A percentile compares a stretch with the other conserved stretches of the same genome.
Conservation (phyloP, 148 eudicot species). For the Beta vulgaris region DNA sequence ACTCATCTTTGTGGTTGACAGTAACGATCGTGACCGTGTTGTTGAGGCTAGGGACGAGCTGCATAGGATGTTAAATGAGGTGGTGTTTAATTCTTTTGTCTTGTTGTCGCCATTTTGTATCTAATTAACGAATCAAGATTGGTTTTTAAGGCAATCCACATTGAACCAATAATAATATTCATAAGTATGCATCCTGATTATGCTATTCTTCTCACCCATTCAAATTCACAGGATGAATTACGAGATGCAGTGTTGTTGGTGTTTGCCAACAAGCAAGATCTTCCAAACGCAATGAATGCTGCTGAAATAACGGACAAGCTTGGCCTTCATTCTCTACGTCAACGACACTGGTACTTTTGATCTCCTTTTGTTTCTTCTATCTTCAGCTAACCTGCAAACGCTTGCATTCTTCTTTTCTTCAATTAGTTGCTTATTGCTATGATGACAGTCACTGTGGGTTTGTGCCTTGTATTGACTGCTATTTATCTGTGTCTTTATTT, state of each 20-base stretch:
- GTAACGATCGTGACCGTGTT: constrained; percentile 39
- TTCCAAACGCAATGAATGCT: constrained; percentile 40
- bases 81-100: not conserved
- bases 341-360: constrained; percentile 32
- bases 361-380: not conserved
- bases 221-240: constrained; percentile 24
- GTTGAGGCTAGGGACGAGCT: constrained; percentile 38
- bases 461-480: not conserved
- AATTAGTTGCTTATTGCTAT: not conserved
- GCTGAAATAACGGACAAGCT: constrained; percentile 39
- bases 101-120: not conserved
- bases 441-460: not conserved
- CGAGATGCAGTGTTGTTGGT: constrained; percentile 39
- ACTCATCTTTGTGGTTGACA: constrained; percentile 39
- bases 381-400: not conserved
- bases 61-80: constrained; percentile 40
- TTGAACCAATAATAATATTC: not conserved
- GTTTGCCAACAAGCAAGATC: constrained; percentile 39
- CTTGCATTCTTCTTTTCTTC: not conserved
- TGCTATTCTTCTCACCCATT: not conserved
- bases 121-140: not conserved
- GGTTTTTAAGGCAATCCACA: not conserved
- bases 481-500: not conserved
- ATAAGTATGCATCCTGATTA: not conserved
- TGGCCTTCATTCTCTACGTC: constrained; percentile 41